Evolutionary conservation across 768 basidiomycete genomes (phyloP), one percentile per base, ranked within the genome.

Genomic region (Agaricus blazei): DNA sequence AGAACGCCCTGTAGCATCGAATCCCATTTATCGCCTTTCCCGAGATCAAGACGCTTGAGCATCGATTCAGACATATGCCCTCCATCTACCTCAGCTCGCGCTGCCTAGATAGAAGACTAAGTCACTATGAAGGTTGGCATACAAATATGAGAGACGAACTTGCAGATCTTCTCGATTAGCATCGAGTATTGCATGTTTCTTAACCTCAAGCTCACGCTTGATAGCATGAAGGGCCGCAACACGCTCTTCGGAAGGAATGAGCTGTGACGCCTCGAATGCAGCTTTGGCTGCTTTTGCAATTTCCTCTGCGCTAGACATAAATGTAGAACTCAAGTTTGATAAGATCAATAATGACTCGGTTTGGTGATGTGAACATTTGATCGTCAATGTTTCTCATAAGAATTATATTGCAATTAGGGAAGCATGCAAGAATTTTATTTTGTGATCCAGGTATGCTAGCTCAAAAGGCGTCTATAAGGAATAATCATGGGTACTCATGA

Each of bases 1-100:
- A 79, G 65, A 38, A 98, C 79, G 14, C 97, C 97, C 59, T 91
- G 84, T 4, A 98, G 76, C 92, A 98, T 96, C 0, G 90, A 82
- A 27, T 90, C 87, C 90, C 93, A 98, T 70, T 98, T 99, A 64
- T 91, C 92, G 34, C 81, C 81, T 54, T 75, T 81, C 64, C 71
- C 72, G 53, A 92, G 79, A 66, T 97, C 93, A 26, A 99, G 76
- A 19, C 97, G 84, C 46, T 88, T 90, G n/a, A 95, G 71, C 51
- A 98, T 72, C 5, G 95, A 82, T 2, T 76, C 75, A 0, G 93
- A 88, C 78, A 99, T 91, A 12, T 83, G 83, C 0, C 94, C 95
- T 0, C 87, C 81, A 38, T 84, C 83, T 2, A 94, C 93, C 57
- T 93, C 89, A 9, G 66, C 69, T 67, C 83, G 77, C 2, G 93